A percentile compares a stretch with the other conserved stretches of the same genome.
Evolutionary conservation across 306 rosid genomes (phyloP).

Genomic region (Pyrus communis): DNA sequence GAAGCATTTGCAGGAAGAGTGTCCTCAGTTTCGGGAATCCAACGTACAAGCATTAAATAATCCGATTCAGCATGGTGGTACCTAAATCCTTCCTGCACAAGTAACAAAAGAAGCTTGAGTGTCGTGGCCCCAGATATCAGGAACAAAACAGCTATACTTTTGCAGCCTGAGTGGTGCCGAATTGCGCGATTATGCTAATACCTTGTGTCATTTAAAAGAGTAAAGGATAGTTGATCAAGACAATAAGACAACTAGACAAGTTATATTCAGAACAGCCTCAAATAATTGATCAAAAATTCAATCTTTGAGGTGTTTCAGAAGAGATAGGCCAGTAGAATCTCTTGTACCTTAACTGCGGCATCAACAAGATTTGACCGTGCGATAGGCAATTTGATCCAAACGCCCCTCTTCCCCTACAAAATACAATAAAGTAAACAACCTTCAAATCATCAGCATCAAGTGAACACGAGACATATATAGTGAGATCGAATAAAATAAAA

Average conservation of each 20-base stretch:
- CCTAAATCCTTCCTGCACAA: slow-evolving; percentile 68
- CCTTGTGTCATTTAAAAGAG: neutral
- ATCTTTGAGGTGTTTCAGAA: neutral
- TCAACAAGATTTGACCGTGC: slow-evolving; percentile 50
- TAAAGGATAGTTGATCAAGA: neutral
- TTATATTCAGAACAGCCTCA: neutral
- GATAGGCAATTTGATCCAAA: slow-evolving; percentile 74
- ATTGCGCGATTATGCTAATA: neutral
- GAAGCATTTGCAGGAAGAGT: slow-evolving; percentile 85
- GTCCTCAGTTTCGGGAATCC: slow-evolving; percentile 65
- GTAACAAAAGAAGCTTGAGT: neutral
- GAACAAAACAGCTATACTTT: neutral
- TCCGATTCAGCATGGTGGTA: slow-evolving; percentile 87
- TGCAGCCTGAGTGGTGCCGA: neutral
- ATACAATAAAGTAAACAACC: neutral
- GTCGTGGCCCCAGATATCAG: neutral
- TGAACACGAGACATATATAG: neutral
- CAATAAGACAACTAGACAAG: neutral
- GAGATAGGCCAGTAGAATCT: neutral
- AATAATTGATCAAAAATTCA: neutral
- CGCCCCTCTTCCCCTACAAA: slow-evolving; percentile 68
- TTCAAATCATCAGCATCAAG: neutral
- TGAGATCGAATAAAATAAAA: neutral
- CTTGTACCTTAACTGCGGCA: slow-evolving; percentile 48
- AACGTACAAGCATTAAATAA: slow-evolving; percentile 68